phyloP scores from a whole-genome alignment of 2,329 filamentous ascomycete species.

The Microdochium nivale region DNA sequence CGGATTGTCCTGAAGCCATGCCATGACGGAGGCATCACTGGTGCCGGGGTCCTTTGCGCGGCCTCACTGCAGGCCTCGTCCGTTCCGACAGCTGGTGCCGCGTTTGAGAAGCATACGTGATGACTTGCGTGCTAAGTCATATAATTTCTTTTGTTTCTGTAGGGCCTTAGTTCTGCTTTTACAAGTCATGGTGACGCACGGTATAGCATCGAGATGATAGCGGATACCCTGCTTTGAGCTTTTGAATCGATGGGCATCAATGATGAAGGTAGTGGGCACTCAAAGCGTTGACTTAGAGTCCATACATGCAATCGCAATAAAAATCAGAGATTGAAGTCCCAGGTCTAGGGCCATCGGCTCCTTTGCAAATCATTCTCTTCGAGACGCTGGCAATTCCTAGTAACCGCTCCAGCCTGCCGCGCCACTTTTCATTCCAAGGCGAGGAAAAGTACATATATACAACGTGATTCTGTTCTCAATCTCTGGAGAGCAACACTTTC shows the following conservation, averaged over 20 bases:
- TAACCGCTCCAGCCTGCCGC: too few relatives aligned
- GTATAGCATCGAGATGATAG: too few relatives aligned
- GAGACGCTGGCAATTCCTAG: too few relatives aligned
- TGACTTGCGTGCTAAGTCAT: background rate
- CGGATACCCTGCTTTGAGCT: too few relatives aligned
- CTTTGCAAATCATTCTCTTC: too few relatives aligned
- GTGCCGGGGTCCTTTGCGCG: conserved; percentile 51
- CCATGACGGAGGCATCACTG: conserved; percentile 53
- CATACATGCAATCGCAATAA: too few relatives aligned
- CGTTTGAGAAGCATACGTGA: background rate
- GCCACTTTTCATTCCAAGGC: background rate
- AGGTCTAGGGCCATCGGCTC: too few relatives aligned
- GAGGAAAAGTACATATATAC: background rate
- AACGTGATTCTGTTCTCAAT: background rate
- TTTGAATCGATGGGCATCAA: too few relatives aligned
- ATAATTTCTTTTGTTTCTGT: background rate
- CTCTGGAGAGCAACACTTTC: too few relatives aligned
- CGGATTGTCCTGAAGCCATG: conserved; percentile 44
- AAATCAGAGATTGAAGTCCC: too few relatives aligned
- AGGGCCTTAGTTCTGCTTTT: background rate
- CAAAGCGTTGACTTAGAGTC: too few relatives aligned
- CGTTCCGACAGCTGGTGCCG: background rate
- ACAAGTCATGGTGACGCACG: background rate
- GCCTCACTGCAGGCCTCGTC: conserved; percentile 17
- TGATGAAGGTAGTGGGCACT: too few relatives aligned